Percentiles rank a stretch among this genome's conserved stretches.
These are phyloP conservation scores for Colletotrichum agaves DNA, from an alignment of 2,329 filamentous ascomycete species.

Conservation along the genomic window DNA sequence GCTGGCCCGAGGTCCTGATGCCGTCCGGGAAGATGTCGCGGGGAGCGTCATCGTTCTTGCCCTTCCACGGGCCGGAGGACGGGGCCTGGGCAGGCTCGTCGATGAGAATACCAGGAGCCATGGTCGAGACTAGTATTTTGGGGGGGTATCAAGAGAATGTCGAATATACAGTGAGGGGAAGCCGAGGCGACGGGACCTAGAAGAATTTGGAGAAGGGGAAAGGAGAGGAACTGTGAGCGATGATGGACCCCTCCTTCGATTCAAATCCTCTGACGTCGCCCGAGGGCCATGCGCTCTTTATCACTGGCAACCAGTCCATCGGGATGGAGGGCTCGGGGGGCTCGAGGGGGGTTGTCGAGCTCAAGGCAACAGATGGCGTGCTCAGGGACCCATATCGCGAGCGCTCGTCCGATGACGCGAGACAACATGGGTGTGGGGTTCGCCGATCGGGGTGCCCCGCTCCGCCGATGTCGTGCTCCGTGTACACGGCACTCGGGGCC, in stretches of 20 bases:
- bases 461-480: conserved; percentile 26
- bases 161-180: neutral
- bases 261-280: conserved; percentile 5
- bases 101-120: conserved; percentile 40
- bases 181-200: neutral
- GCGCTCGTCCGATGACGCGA: conserved; percentile 36
- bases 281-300: conserved; percentile 20
- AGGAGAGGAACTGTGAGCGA: neutral
- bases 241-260: conserved; percentile 19
- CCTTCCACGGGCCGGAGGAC: conserved; percentile 31
- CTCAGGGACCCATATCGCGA: conserved; percentile 37
- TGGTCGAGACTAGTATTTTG: neutral
- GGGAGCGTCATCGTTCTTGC: conserved; percentile 48
- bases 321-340: neutral
- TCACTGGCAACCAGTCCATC: conserved; percentile 1
- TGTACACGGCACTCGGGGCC: conserved; percentile 12
- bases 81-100: conserved; percentile 33
- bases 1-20: conserved; percentile 72
- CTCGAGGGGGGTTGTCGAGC: conserved; percentile 29
- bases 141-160: conserved; percentile 14
- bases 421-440: conserved; percentile 17
- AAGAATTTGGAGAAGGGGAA: conserved; percentile 4
- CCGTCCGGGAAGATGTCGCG: conserved; percentile 57
- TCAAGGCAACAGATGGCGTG: conserved; percentile 35
- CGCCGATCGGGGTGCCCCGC: conserved; percentile 22